A percentile compares a stretch with the other conserved stretches of the same genome.
These are phyloP conservation scores for Microthyrium microscopicum DNA, from an alignment of 2,329 filamentous ascomycete species.

Conservation along the genomic window DNA sequence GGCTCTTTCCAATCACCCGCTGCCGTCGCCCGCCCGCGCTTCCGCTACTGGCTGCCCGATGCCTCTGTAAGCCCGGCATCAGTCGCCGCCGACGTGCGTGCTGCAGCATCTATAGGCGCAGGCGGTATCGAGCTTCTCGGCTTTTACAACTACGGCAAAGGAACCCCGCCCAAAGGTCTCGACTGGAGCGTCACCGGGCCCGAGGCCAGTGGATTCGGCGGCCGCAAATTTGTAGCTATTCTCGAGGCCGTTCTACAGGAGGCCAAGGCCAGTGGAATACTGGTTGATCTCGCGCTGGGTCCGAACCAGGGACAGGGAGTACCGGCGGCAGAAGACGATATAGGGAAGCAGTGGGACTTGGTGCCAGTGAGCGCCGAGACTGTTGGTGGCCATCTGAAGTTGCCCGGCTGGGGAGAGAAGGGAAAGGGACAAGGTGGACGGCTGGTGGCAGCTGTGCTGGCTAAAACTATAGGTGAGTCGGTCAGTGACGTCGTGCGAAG, in stretches of 20 bases:
- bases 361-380: too few relatives aligned
- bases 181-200: too few relatives aligned
- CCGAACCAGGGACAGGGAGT: slow-evolving; percentile 27
- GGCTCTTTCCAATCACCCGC: slow-evolving; percentile 11
- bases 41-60: slow-evolving; percentile 25
- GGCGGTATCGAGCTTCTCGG: slow-evolving; percentile 24
- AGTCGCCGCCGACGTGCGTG: slow-evolving; percentile 18
- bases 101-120: slow-evolving; percentile 17
- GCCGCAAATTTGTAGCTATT: slow-evolving; percentile 7
- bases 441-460: too few relatives aligned
- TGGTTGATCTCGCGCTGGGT: slow-evolving; percentile 26
- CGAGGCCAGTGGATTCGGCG: slow-evolving; percentile 4
- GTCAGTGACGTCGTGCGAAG: too few relatives aligned
- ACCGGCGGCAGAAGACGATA: slow-evolving; percentile 14
- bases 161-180: neutral
- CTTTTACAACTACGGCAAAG: slow-evolving; percentile 22
- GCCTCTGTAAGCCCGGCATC: slow-evolving; percentile 16
- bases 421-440: too few relatives aligned
- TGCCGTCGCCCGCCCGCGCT: slow-evolving; percentile 10
- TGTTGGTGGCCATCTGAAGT: too few relatives aligned
- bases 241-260: slow-evolving; percentile 14
- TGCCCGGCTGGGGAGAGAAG: too few relatives aligned
- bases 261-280: slow-evolving; percentile 17
- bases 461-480: too few relatives aligned
- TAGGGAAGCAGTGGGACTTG: too few relatives aligned